These are phyloP conservation scores for Mucor irregularis DNA, from an alignment of 371 early-diverging fungal genomes.

Conservation along the genomic window DNA sequence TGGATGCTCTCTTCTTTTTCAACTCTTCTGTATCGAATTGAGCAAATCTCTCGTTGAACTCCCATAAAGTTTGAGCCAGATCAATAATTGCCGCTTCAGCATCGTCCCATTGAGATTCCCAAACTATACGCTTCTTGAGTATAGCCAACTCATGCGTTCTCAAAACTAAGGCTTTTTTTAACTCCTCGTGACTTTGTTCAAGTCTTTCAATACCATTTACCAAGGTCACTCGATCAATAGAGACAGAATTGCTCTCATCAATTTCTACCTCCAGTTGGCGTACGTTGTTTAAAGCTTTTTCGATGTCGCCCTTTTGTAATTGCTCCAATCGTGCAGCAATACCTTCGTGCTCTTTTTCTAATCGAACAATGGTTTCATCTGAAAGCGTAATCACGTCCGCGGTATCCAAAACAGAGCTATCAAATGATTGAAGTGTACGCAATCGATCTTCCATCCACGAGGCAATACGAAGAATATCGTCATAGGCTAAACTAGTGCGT, in stretches of 20 bases:
- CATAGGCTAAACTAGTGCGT: slow-evolving; percentile 34
- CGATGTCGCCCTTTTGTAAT: slow-evolving; percentile 32
- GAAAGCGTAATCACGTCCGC: slow-evolving; percentile 22
- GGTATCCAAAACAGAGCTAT: slow-evolving; percentile 15
- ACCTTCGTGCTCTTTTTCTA: slow-evolving; percentile 35
- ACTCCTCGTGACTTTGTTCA: slow-evolving; percentile 21
- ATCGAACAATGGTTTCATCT: slow-evolving; percentile 26
- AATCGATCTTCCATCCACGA: slow-evolving; percentile 44
- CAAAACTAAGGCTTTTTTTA: slow-evolving; percentile 16
- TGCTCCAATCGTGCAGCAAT: slow-evolving; percentile 25
- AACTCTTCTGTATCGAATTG: slow-evolving; percentile 30
- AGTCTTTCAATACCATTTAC: slow-evolving; percentile 33
- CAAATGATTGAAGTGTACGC: slow-evolving; percentile 24
- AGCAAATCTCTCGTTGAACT: slow-evolving; percentile 34
- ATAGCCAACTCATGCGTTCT: slow-evolving; percentile 25
- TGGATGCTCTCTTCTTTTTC: slow-evolving; percentile 9
- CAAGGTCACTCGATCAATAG: slow-evolving; percentile 37
- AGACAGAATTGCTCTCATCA: slow-evolving; percentile 35
- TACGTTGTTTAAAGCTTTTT: slow-evolving; percentile 24
- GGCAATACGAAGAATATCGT: slow-evolving; percentile 40
- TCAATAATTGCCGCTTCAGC: slow-evolving; percentile 13
- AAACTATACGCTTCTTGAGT: slow-evolving; percentile 17
- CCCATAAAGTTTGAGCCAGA: slow-evolving; percentile 36
- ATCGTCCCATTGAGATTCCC: slow-evolving; percentile 22
- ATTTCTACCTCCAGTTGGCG: slow-evolving; percentile 38